phyloP scores from a whole-genome alignment of 208 protist species.

The Phytomonas sp. region DNA sequence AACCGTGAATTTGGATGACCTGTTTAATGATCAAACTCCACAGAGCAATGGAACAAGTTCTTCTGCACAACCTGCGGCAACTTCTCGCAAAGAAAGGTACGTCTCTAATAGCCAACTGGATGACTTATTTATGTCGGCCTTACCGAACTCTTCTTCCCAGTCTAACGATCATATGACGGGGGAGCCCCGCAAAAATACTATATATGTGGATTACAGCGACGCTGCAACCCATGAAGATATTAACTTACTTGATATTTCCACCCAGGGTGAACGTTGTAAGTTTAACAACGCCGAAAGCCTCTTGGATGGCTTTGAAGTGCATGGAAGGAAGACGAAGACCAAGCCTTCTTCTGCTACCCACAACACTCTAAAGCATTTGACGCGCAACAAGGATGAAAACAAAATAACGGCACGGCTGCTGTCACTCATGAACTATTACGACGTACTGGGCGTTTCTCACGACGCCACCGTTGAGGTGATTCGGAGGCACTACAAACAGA shows the following conservation, averaged over 20 bases:
- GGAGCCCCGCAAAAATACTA: background rate
- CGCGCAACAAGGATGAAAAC: slow-evolving; percentile 65
- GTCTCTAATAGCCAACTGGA: background rate
- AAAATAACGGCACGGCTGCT: slow-evolving; percentile 65
- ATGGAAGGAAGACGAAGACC: slow-evolving; percentile 23
- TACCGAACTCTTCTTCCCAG: background rate
- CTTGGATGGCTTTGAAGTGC: slow-evolving; percentile 59
- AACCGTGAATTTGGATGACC: slow-evolving; percentile 2
- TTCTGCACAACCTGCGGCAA: background rate
- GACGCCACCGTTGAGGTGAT: slow-evolving; percentile 69
- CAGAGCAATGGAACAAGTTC: background rate
- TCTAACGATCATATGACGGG: background rate
- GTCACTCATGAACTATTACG: slow-evolving; percentile 88
- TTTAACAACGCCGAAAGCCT: slow-evolving; percentile 52
- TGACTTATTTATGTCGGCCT: background rate
- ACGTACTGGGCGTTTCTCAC: slow-evolving; percentile 72
- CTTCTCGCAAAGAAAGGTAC: background rate
- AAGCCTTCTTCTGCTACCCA: slow-evolving; percentile 10
- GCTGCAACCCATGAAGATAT: slow-evolving; percentile 12
- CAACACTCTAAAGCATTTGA: slow-evolving; percentile 40
- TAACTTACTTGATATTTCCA: slow-evolving; percentile 66
- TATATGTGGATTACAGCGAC: slow-evolving; percentile 24
- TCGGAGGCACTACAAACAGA: slow-evolving; percentile 66
- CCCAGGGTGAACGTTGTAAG: slow-evolving; percentile 26
- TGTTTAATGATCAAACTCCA: background rate